Evolutionary conservation across 2,329 filamentous ascomycete species (phyloP).

Genomic region (Paracamarosporium sp.): DNA sequence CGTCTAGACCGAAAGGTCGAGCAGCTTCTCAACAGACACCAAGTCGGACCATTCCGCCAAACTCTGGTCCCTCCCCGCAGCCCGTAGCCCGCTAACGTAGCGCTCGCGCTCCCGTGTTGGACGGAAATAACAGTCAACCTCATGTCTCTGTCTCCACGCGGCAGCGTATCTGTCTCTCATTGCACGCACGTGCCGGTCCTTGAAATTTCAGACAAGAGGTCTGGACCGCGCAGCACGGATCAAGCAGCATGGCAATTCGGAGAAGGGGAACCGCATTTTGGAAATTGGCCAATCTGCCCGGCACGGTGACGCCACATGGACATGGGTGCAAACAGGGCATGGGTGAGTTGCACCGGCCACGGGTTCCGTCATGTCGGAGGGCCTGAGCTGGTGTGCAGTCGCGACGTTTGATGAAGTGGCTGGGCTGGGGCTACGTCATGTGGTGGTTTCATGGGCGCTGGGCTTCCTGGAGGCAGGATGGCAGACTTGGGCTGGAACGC

Average conservation of each 20-base stretch:
- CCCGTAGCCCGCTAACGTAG: neutral
- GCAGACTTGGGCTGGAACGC: too few relatives aligned
- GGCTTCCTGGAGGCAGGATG: too few relatives aligned
- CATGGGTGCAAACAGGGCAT: conserved; percentile 1
- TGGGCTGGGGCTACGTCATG: neutral
- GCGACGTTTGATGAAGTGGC: neutral
- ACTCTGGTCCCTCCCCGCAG: neutral
- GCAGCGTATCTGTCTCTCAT: neutral
- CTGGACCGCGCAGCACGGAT: neutral
- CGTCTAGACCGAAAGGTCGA: neutral
- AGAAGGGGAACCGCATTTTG: neutral
- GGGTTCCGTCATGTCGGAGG: neutral
- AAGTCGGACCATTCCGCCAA: neutral
- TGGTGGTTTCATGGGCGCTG: too few relatives aligned
- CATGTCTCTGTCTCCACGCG: neutral
- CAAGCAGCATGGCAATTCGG: neutral
- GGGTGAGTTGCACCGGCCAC: neutral
- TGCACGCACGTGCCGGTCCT: neutral
- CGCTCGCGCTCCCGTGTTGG: neutral
- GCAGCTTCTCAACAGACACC: neutral
- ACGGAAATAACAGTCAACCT: neutral
- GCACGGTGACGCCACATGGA: neutral
- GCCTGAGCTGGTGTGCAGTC: neutral
- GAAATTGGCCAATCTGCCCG: neutral
- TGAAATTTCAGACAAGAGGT: neutral